phyloP scores from a whole-genome alignment of 202 grass and related monocot species.

The Cymbopogon flexuosus region DNA sequence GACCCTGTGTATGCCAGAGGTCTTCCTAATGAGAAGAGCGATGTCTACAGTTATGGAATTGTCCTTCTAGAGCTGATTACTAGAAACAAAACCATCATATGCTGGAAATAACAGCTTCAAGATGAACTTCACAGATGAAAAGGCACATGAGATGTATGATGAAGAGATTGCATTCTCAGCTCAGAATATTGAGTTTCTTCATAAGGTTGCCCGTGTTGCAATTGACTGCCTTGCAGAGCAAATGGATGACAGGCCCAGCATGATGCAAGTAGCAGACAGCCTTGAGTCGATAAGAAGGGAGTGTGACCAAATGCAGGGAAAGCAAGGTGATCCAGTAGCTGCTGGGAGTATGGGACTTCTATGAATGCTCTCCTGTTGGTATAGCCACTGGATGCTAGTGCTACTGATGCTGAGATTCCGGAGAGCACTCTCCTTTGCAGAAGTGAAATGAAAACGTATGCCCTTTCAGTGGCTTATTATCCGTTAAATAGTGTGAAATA shows the following conservation, averaged over 20 bases:
- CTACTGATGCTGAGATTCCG: too few relatives aligned
- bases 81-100: not conserved
- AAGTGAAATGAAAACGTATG: not conserved
- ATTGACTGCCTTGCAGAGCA: not conserved
- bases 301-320: not conserved
- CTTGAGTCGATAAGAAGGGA: not conserved
- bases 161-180: not conserved
- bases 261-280: not conserved
- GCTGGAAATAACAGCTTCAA: not conserved
- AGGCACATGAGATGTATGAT: not conserved
- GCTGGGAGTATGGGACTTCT: not conserved
- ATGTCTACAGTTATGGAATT: conserved; percentile 23
- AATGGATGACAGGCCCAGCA: not conserved
- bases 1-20: not conserved
- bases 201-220: not conserved
- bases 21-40: conserved; percentile 13
- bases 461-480: too few relatives aligned
- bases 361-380: not conserved
- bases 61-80: conserved; percentile 10
- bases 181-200: not conserved
- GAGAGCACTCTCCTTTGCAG: not conserved
- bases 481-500: too few relatives aligned
- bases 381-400: not conserved
- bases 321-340: not conserved
- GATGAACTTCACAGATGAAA: not conserved